Percentiles rank a stretch among this genome's conserved stretches.
phyloP scores from a whole-genome alignment of 169 alveolate species.

The Sarcocystis neurona region DNA sequence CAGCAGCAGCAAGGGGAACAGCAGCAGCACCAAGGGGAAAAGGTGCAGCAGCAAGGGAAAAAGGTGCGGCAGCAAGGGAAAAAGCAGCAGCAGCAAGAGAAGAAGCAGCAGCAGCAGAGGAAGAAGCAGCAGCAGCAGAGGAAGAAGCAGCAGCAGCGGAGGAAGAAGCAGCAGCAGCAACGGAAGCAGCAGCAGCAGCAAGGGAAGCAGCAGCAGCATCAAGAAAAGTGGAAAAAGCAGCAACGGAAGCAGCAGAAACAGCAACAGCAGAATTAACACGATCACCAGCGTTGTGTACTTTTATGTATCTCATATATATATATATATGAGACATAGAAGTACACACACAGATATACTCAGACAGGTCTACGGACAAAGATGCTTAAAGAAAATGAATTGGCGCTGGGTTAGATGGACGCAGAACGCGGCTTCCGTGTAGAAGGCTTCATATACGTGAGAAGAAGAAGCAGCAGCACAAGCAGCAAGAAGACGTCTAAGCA shows the following conservation, averaged over 20 bases:
- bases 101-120: constrained; percentile 13
- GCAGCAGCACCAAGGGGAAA: too few relatives aligned
- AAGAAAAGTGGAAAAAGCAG: neutral
- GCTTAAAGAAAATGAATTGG: too few relatives aligned
- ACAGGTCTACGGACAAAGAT: too few relatives aligned
- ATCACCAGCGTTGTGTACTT: neutral
- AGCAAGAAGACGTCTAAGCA: too few relatives aligned
- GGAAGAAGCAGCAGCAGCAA: neutral
- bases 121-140: neutral
- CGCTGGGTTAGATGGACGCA: too few relatives aligned
- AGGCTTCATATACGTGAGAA: too few relatives aligned
- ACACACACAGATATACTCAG: too few relatives aligned
- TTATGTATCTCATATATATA: neutral
- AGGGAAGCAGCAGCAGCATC: neutral
- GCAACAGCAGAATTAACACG: neutral
- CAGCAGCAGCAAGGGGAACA: too few relatives aligned
- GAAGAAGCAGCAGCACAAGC: too few relatives aligned
- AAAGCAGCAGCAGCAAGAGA: neutral
- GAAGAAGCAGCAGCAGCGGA: neutral
- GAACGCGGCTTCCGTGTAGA: too few relatives aligned
- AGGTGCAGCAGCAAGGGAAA: too few relatives aligned
- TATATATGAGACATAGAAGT: too few relatives aligned
- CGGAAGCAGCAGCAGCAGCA: neutral
- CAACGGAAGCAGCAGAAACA: neutral
- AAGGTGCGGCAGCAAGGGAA: neutral